These are phyloP conservation scores for Fusarium fracticaudum DNA, from an alignment of 2,329 filamentous ascomycete species.

Conservation along the genomic window DNA sequence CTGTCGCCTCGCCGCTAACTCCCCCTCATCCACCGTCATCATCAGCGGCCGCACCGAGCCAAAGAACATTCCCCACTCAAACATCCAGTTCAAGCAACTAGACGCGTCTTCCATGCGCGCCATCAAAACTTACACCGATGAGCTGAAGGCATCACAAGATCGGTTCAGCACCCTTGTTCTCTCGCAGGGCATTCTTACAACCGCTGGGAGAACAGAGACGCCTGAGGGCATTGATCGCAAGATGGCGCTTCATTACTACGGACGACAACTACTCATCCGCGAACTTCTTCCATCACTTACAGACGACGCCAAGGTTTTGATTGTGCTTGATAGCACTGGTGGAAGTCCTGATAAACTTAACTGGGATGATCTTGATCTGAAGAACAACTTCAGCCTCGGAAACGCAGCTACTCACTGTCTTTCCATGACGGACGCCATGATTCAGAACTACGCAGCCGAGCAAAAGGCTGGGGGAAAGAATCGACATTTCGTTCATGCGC, in stretches of 20 bases:
- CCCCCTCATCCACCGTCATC: slow-evolving; percentile 42
- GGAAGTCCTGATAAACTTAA: slow-evolving; percentile 49
- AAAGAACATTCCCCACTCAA: slow-evolving; percentile 42
- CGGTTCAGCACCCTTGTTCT: slow-evolving; percentile 52
- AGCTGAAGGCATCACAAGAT: slow-evolving; percentile 32
- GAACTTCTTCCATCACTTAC: slow-evolving; percentile 52
- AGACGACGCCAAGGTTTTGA: slow-evolving; percentile 50
- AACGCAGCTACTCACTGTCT: slow-evolving; percentile 51
- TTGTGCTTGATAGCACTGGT: slow-evolving; percentile 47
- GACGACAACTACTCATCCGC: slow-evolving; percentile 54
- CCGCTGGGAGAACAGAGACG: slow-evolving; percentile 51
- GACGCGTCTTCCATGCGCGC: slow-evolving; percentile 48
- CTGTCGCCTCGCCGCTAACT: slow-evolving; percentile 45
- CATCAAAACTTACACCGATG: slow-evolving; percentile 48
- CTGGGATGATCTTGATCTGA: slow-evolving; percentile 54
- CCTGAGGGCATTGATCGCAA: slow-evolving; percentile 57
- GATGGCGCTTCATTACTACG: slow-evolving; percentile 58
- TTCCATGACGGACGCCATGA: slow-evolving; percentile 52
- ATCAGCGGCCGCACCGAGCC: slow-evolving; percentile 49
- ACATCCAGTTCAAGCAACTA: slow-evolving; percentile 46
- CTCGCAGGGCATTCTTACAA: slow-evolving; percentile 51
- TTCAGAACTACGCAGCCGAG: slow-evolving; percentile 47
- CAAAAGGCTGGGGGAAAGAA: slow-evolving; percentile 13
- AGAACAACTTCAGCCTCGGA: slow-evolving; percentile 45
- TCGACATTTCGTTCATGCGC: slow-evolving; percentile 52